phyloP scores from a whole-genome alignment of 2,329 filamentous ascomycete species.

The Fusarium coicis region DNA sequence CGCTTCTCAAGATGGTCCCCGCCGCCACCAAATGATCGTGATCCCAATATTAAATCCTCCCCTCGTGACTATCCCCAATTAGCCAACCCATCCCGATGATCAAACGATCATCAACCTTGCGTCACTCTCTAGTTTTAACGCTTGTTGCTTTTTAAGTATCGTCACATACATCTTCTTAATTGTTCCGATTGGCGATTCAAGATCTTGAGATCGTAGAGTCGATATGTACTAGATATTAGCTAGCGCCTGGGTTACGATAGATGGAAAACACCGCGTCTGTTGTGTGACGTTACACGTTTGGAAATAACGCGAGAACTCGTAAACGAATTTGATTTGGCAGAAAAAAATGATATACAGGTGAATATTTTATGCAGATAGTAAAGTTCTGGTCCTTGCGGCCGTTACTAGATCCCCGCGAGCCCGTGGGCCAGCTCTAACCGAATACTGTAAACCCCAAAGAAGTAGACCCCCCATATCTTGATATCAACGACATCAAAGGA shows the following conservation, averaged over 20 bases:
- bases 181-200: slow-evolving; percentile 26
- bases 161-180: slow-evolving; percentile 6
- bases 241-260: slow-evolving; percentile 2
- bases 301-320: neutral
- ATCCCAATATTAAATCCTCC: neutral
- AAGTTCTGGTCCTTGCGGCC: slow-evolving; percentile 17
- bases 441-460: slow-evolving; percentile 2
- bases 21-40: slow-evolving; percentile 31
- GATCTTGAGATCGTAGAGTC: slow-evolving; percentile 3
- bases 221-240: slow-evolving; percentile 2
- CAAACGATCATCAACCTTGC: slow-evolving; percentile 6
- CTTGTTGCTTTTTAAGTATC: slow-evolving; percentile 13
- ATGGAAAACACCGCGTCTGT: slow-evolving; percentile 5
- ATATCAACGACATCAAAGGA: slow-evolving; percentile 42
- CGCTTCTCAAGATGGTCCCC: slow-evolving; percentile 10
- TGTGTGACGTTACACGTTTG: neutral
- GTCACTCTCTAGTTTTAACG: slow-evolving; percentile 11
- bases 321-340: neutral
- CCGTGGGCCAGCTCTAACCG: slow-evolving; percentile 17
- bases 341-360: slow-evolving; percentile 17
- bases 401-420: slow-evolving; percentile 18
- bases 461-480: slow-evolving; percentile 27
- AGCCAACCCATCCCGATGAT: slow-evolving; percentile 16
- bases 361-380: slow-evolving; percentile 22
- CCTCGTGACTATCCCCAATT: neutral